Percentiles rank a stretch among this genome's conserved stretches.
Conservation (phyloP, 305 asterid genomes). For the Fraxinus latifolia region DNA sequence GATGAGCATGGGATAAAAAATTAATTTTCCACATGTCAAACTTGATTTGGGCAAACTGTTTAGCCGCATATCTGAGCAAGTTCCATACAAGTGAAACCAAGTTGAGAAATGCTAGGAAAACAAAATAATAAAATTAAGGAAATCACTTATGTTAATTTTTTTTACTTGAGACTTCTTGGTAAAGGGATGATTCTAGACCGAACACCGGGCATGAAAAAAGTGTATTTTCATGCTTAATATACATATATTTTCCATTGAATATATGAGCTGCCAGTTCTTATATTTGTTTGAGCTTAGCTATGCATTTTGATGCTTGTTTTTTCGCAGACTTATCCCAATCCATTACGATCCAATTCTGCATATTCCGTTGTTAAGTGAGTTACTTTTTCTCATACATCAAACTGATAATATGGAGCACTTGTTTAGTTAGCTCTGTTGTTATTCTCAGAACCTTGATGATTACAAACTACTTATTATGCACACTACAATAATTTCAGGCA, state of each 20-base stretch:
- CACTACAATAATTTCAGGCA: slow-evolving; percentile 63
- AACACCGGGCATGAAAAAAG: background rate
- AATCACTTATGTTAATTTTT: background rate
- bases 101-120: background rate
- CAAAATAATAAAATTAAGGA: background rate
- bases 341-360: slow-evolving; percentile 77
- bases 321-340: slow-evolving; percentile 83
- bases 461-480: background rate
- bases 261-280: background rate
- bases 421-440: background rate
- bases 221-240: background rate
- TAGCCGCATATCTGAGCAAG: background rate
- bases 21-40: background rate
- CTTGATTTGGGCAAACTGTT: background rate
- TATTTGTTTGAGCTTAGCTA: background rate
- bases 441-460: slow-evolving; percentile 11
- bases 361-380: slow-evolving; percentile 96
- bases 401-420: slow-evolving; percentile 8
- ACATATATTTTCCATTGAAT: background rate
- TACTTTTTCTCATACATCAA: slow-evolving; percentile 4
- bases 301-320: slow-evolving; percentile 18
- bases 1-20: background rate
- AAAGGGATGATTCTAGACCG: background rate
- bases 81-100: background rate
- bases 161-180: background rate